Evolutionary conservation across 2,329 filamentous ascomycete species (phyloP).

Genomic region (Raffaelea ambrosiae): DNA sequence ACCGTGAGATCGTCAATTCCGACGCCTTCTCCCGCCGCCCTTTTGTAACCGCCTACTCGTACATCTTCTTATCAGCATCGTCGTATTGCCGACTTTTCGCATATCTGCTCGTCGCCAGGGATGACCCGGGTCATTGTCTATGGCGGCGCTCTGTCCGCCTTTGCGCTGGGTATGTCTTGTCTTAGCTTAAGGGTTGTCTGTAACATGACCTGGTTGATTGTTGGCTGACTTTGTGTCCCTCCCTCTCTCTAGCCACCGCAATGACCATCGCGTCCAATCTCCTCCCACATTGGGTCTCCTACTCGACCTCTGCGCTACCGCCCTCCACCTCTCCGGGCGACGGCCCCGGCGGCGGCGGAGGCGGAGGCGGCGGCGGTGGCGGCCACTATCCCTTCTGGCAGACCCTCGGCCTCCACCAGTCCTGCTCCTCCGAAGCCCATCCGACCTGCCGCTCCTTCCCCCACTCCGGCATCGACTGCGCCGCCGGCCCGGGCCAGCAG

Average conservation of each 20-base stretch:
- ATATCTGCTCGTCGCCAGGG: no score
- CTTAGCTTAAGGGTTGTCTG: no score
- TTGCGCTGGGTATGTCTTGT: constrained; percentile 31
- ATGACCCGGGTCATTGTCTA: constrained; percentile 39
- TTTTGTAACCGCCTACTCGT: no score
- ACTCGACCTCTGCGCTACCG: constrained; percentile 41
- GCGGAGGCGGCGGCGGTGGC: no score
- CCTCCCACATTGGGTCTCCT: constrained; percentile 64
- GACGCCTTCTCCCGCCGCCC: no score
- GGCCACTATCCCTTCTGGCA: constrained; percentile 40
- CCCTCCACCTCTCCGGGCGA: constrained; percentile 4
- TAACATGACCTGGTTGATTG: no score
- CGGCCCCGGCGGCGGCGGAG: no score
- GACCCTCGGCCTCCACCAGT: constrained; percentile 70
- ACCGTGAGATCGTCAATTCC: no score
- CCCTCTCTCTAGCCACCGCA: constrained; percentile 47
- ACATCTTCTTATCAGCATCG: no score
- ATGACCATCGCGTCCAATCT: constrained; percentile 64
- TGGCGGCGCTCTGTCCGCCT: constrained; percentile 30
- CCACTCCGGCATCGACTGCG: constrained; percentile 50
- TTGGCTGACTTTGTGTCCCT: no score
- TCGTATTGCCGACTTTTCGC: no score
- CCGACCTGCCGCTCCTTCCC: constrained; percentile 61
- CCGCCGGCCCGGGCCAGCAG: constrained; percentile 43
- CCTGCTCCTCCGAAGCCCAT: constrained; percentile 63